A percentile compares a stretch with the other conserved stretches of the same genome.
Evolutionary conservation across 306 rosid species (phyloP).

Genomic region (Trichosanthes truncata): DNA sequence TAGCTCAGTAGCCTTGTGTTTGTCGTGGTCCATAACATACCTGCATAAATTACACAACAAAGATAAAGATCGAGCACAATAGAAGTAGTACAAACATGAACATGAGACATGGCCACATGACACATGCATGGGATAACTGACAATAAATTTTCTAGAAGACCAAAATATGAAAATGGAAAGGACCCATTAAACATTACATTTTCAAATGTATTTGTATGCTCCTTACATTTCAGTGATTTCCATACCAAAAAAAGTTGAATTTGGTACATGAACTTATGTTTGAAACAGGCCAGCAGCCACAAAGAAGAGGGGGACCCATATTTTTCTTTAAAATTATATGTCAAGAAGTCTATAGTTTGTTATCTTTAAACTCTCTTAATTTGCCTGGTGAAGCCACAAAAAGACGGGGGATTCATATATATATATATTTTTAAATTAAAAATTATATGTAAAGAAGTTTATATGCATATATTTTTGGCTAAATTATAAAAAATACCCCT

Average conservation of each 20-base stretch:
- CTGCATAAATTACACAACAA: slow-evolving; percentile 23
- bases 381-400: neutral
- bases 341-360: neutral
- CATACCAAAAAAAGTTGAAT: neutral
- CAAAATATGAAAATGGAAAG: neutral
- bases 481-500: no score
- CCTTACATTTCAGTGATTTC: neutral
- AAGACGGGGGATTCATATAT: no score
- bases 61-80: neutral
- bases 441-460: neutral
- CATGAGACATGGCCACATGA: neutral
- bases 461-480: no score
- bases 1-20: slow-evolving; percentile 63
- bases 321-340: neutral
- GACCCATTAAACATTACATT: neutral
- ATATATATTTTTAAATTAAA: no score
- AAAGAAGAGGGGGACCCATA: neutral
- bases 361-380: neutral
- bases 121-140: neutral
- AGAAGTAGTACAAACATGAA: neutral
- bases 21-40: slow-evolving; percentile 85
- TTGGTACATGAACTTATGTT: neutral
- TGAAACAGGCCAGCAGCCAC: neutral
- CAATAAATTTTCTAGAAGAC: neutral
- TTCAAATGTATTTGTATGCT: neutral